Conservation (phyloP, 2,329 filamentous ascomycete species). For the Shiraia bambusicola region DNA sequence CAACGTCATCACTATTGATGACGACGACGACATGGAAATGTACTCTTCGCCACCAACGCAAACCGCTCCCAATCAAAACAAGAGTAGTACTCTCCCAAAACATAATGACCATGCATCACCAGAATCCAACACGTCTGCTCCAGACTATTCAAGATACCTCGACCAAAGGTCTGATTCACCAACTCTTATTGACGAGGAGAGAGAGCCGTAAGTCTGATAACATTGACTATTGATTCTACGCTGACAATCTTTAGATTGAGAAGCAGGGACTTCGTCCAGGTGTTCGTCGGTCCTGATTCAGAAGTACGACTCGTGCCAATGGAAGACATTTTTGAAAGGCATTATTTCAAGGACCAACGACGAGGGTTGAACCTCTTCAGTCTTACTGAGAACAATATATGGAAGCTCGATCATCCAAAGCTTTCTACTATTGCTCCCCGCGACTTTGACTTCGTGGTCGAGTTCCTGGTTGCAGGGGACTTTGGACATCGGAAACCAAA, state of each 20-base stretch:
- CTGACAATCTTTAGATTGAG: constrained; percentile 5
- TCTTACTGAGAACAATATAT: constrained; percentile 15
- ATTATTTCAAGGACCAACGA: constrained; percentile 17
- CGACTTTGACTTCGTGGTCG: constrained; percentile 27
- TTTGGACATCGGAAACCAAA: constrained; percentile 21
- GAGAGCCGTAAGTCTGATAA: constrained; percentile 17
- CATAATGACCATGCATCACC: background rate
- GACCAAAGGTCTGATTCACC: constrained; percentile 1
- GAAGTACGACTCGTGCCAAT: constrained; percentile 14
- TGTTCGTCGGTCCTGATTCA: constrained; percentile 19
- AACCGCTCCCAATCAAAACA: background rate
- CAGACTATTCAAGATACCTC: background rate
- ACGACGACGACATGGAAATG: background rate
- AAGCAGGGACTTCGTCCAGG: constrained; percentile 23
- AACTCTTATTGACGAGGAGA: constrained; percentile 18
- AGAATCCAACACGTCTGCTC: background rate
- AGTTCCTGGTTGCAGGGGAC: constrained; percentile 25
- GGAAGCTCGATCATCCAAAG: constrained; percentile 17
- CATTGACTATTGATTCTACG: background rate
- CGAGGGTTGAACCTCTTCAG: constrained; percentile 11
- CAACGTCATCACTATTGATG: background rate
- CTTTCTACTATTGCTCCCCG: constrained; percentile 16
- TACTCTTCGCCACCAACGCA: background rate
- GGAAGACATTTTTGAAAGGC: constrained; percentile 12
- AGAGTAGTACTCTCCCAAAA: background rate